Base-by-base conservation (phyloP, 164 flowering plant species). In the Tinospora cordifolia region DNA sequence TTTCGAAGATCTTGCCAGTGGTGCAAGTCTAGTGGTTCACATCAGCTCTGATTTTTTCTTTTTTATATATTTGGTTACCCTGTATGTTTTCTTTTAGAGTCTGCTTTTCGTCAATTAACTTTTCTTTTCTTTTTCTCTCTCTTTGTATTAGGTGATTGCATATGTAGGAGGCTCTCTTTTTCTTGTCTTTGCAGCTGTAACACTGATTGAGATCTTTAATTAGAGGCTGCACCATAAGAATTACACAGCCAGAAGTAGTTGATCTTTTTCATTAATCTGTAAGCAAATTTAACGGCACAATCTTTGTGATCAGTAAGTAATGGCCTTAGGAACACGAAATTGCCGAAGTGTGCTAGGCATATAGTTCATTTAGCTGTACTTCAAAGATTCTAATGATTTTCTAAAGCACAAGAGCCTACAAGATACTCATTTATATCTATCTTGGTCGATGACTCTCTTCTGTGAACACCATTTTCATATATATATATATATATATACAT, bases 81-180 rank as follows among this genome's bases (percentile, higher is more conserved):
- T 25, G 8, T 21, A n/a, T n/a, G n/a, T n/a, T n/a, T 63, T 27
- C 15, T 38, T 38, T 63, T 36, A 12, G 25, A 60, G 14, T 34
- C 40, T 38, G 9, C 24, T 19, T 3, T 2, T 26, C 26, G 65
- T 62, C 21, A 12, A 66, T 15, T 22, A 66, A 34, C n/a, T 14
- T 17, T 26, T n/a, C 54, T 5, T 22, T 69, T 66, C 58, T 22
- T 38, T 64, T 60, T 59, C 64, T 62, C 21, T 63, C 34, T 44
- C 49, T 22, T 71, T 70, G 30, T 63, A 44, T 51, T 83, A 91
- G 97, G 86, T 79, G 21, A 84, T 93, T 68, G 88, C 93, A 11
- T 91, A 91, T 68, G 70, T 82, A 25, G 96, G 98, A 75, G 98
- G 98, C 25, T 71, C 83, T 73, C 94, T 93, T 69, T 93, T 91